phyloP scores from a whole-genome alignment of 192 early-diverging fungal species.

The Coemansia sp. region DNA sequence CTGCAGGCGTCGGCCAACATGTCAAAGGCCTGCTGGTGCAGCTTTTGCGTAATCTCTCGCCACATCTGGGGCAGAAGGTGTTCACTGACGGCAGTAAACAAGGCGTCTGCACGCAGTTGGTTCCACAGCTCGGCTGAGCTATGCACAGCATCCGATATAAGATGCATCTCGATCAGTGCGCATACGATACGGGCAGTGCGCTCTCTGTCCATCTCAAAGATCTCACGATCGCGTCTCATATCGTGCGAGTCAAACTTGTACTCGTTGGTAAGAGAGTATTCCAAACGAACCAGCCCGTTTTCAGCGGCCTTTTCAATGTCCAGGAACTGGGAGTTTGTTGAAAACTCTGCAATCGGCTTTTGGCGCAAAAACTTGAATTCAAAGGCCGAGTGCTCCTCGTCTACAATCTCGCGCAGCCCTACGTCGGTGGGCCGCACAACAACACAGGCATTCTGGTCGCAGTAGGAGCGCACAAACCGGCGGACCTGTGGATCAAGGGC shows the following conservation, averaged over 20 bases:
- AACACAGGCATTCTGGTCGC: conserved; percentile 66
- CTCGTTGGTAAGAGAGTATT: conserved; percentile 39
- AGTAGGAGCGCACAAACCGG: conserved; percentile 71
- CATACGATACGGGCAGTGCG: conserved; percentile 20
- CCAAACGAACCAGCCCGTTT: conserved; percentile 64
- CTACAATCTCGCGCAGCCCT: conserved; percentile 69
- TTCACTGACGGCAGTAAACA: conserved; percentile 62
- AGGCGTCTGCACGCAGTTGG: conserved; percentile 62
- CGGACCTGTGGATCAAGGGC: conserved; percentile 79
- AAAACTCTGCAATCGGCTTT: conserved; percentile 72
- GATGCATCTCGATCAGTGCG: conserved; percentile 20
- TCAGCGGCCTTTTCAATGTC: conserved; percentile 71
- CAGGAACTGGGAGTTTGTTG: conserved; percentile 70
- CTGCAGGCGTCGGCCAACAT: conserved; percentile 67
- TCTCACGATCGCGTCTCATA: conserved; percentile 16
- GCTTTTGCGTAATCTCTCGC: conserved; percentile 72
- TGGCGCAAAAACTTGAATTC: conserved; percentile 83
- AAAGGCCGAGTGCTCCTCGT: conserved; percentile 73
- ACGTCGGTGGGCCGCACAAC: conserved; percentile 78
- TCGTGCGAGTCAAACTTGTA: conserved; percentile 19
- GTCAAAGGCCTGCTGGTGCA: conserved; percentile 72
- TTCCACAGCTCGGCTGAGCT: conserved; percentile 77
- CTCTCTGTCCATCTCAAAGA: conserved; percentile 32
- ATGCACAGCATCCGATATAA: conserved; percentile 18
- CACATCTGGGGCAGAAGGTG: conserved; percentile 71